Conservation (phyloP, 2,329 filamentous ascomycete species). For the Cercospora zeina region DNA sequence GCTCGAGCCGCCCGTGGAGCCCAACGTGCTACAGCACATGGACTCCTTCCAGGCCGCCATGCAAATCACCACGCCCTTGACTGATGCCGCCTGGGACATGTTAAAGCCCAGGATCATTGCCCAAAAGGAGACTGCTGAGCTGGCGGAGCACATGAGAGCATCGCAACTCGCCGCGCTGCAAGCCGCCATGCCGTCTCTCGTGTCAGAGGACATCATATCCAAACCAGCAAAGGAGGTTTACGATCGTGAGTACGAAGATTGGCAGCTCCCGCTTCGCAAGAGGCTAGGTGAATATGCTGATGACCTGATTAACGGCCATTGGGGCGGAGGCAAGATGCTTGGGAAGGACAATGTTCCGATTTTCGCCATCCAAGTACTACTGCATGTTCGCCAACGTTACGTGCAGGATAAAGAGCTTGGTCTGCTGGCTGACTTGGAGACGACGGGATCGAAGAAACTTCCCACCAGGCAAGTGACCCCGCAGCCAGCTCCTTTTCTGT, state of each 20-base stretch:
- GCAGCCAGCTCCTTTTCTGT: conserved; percentile 49
- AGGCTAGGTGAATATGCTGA: conserved; percentile 68
- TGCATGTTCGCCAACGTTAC: conserved; percentile 59
- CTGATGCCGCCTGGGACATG: conserved; percentile 68
- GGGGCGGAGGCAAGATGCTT: conserved; percentile 64
- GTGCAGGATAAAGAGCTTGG: conserved; percentile 39
- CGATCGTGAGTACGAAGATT: conserved; percentile 70
- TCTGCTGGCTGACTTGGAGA: conserved; percentile 27
- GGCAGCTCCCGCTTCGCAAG: conserved; percentile 66
- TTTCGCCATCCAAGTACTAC: conserved; percentile 71
- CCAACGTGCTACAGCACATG: conserved; percentile 66
- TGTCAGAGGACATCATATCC: conserved; percentile 51
- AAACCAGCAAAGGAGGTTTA: conserved; percentile 59
- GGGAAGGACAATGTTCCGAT: conserved; percentile 63
- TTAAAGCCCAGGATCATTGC: conserved; percentile 66
- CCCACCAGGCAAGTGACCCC: conserved; percentile 27
- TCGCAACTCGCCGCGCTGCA: conserved; percentile 44
- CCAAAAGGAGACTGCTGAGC: conserved; percentile 66
- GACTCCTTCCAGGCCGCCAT: conserved; percentile 73
- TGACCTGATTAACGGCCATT: conserved; percentile 65
- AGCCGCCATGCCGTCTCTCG: conserved; percentile 51
- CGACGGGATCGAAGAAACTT: conserved; percentile 18
- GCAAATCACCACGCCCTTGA: conserved; percentile 67
- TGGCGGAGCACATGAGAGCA: conserved; percentile 54
- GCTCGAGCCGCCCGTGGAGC: conserved; percentile 65